These are phyloP conservation scores for Fusarium bactridioides DNA, from an alignment of 2,329 filamentous ascomycete species.

Conservation along the genomic window DNA sequence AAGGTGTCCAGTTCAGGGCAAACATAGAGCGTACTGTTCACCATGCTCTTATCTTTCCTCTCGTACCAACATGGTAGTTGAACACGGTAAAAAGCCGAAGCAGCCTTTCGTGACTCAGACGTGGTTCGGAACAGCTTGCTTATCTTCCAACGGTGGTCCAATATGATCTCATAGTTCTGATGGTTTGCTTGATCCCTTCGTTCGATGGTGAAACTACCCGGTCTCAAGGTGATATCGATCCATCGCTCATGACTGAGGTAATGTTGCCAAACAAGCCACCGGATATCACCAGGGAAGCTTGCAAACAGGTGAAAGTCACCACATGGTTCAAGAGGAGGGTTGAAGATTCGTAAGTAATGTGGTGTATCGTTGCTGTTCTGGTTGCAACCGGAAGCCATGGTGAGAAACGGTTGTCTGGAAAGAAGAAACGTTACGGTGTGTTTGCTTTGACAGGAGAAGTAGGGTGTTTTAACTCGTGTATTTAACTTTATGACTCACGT, in stretches of 20 bases:
- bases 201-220: fast-evolving
- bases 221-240: background rate
- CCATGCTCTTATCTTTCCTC: background rate
- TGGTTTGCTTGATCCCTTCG: fast-evolving
- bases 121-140: background rate
- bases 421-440: background rate
- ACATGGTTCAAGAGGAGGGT: background rate
- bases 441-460: background rate
- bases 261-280: slow-evolving; percentile 7
- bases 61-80: background rate
- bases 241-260: background rate
- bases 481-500: background rate
- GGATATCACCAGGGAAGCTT: background rate
- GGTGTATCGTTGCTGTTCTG: background rate
- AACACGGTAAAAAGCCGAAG: background rate
- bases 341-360: background rate
- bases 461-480: fast-evolving
- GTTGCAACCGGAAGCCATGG: background rate
- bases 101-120: background rate
- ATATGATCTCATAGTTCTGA: fast-evolving
- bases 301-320: background rate
- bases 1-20: background rate
- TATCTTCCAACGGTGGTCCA: background rate
- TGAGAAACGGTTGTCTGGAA: background rate
- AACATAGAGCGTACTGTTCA: background rate